Conservation (phyloP, 2,329 filamentous ascomycete genomes). For the Aciculosporium take region DNA sequence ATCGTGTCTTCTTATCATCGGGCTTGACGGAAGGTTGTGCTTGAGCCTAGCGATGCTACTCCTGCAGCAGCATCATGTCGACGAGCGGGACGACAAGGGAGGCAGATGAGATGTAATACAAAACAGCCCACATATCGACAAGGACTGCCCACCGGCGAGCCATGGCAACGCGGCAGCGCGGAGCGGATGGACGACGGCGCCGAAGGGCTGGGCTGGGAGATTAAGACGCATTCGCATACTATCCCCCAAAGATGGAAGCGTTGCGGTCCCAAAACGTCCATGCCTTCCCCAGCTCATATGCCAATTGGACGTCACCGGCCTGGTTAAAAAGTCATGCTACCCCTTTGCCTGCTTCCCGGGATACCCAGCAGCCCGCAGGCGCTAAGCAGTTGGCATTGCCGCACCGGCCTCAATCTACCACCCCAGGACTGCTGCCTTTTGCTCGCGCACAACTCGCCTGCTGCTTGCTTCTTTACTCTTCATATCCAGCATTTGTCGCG, state of each 20-base stretch:
- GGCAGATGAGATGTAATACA: background rate
- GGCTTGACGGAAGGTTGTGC: background rate
- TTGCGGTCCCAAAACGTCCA: background rate
- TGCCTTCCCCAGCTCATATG: background rate
- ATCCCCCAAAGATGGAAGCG: background rate
- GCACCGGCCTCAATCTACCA: slow-evolving; percentile 1
- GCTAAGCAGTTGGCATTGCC: slow-evolving; percentile 3
- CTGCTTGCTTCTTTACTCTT: too few relatives aligned
- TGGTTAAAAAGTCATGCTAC: slow-evolving; percentile 1
- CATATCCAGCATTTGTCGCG: slow-evolving; percentile 2
- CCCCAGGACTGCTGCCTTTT: background rate
- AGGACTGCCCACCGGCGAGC: background rate
- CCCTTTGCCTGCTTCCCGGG: slow-evolving; percentile 5
- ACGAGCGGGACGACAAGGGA: background rate
- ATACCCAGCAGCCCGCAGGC: slow-evolving; percentile 4
- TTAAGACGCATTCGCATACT: background rate
- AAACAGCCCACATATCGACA: background rate
- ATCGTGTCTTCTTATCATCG: background rate
- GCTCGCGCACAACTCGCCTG: too few relatives aligned
- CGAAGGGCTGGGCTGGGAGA: background rate
- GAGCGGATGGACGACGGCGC: background rate
- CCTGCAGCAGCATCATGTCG: background rate
- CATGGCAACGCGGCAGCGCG: background rate
- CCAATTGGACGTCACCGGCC: slow-evolving; percentile 3
- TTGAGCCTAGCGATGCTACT: background rate